Percentiles rank a stretch among this genome's conserved stretches.
phyloP scores from a whole-genome alignment of 495 filamentous ascomycete genomes.

The Rostrohypoxylon terebratum region DNA sequence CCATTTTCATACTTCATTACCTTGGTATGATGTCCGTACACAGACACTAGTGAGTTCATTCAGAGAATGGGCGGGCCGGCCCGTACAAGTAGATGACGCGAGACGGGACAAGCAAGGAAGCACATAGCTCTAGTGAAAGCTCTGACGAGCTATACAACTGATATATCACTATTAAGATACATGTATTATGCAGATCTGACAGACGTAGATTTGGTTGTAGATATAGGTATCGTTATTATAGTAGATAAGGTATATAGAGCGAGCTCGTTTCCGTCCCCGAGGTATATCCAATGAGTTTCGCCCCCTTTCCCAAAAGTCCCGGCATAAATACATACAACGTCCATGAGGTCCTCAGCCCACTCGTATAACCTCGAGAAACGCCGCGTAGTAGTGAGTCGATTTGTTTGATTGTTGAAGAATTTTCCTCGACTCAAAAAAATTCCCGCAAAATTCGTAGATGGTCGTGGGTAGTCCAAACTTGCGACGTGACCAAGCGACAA shows the following conservation, averaged over 20 bases:
- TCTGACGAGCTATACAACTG: not conserved
- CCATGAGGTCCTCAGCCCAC: conserved; percentile 4
- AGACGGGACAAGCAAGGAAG: not conserved
- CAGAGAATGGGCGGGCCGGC: not conserved
- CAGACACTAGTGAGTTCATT: not conserved
- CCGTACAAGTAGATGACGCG: not conserved
- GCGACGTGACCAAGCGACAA: not conserved
- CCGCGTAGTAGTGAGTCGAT: conserved; percentile 15
- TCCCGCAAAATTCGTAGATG: conserved; percentile 24
- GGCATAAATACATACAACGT: conserved; percentile 17
- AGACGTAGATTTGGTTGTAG: conserved; percentile 12
- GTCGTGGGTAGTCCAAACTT: conserved; percentile 16
- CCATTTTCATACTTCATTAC: not conserved
- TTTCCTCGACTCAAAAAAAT: conserved; percentile 25
- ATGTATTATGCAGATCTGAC: conserved; percentile 23
- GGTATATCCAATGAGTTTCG: conserved; percentile 43
- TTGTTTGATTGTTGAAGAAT: not conserved
- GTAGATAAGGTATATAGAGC: conserved; percentile 18
- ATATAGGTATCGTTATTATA: conserved; percentile 23
- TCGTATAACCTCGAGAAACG: conserved; percentile 43
- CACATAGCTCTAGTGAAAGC: not conserved
- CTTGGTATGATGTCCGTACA: not conserved
- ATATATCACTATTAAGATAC: conserved; percentile 23
- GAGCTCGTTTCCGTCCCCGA: conserved; percentile 33
- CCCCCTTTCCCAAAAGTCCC: conserved; percentile 28